phyloP scores from a whole-genome alignment of 2,329 filamentous ascomycete genomes.

The Fusarium sp. region DNA sequence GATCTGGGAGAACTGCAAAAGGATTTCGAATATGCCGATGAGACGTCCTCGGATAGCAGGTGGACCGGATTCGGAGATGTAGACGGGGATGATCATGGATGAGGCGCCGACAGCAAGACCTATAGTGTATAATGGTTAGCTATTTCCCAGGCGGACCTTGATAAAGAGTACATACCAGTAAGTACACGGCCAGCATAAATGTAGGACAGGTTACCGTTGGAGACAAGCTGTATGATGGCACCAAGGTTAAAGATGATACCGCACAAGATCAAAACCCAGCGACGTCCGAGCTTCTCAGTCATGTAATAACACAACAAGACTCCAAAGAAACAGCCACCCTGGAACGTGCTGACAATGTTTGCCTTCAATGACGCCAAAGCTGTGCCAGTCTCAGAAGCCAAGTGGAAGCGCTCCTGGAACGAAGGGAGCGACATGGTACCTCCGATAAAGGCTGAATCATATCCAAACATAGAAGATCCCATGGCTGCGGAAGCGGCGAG shows the following conservation, averaged over 20 bases:
- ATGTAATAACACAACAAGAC: slow-evolving; percentile 1
- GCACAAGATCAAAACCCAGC: not conserved
- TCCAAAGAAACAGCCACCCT: slow-evolving; percentile 8
- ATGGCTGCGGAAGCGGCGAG: slow-evolving; percentile 1
- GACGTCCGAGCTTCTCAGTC: not conserved
- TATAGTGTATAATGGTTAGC: rapidly evolving
- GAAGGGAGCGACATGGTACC: slow-evolving; percentile 7
- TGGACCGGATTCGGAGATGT: slow-evolving; percentile 22
- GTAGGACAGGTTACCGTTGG: not conserved
- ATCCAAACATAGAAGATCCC: slow-evolving; percentile 30
- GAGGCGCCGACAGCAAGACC: slow-evolving; percentile 10
- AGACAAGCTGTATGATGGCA: slow-evolving; percentile 1
- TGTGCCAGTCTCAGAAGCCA: slow-evolving; percentile 1
- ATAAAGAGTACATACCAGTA: not conserved
- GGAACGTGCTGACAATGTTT: slow-evolving; percentile 12
- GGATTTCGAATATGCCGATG: slow-evolving; percentile 24
- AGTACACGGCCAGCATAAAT: slow-evolving; percentile 10
- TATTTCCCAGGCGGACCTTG: rapidly evolving
- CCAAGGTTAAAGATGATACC: slow-evolving; percentile 5
- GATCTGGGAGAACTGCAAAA: slow-evolving; percentile 19
- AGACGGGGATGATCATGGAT: slow-evolving; percentile 25
- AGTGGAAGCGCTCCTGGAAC: slow-evolving; percentile 5
- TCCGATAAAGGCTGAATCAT: slow-evolving; percentile 29
- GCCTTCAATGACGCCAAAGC: not conserved
- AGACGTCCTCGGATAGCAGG: slow-evolving; percentile 21